Conservation (phyloP, 1,139 yeast species). For the Geotrichum australiense region DNA sequence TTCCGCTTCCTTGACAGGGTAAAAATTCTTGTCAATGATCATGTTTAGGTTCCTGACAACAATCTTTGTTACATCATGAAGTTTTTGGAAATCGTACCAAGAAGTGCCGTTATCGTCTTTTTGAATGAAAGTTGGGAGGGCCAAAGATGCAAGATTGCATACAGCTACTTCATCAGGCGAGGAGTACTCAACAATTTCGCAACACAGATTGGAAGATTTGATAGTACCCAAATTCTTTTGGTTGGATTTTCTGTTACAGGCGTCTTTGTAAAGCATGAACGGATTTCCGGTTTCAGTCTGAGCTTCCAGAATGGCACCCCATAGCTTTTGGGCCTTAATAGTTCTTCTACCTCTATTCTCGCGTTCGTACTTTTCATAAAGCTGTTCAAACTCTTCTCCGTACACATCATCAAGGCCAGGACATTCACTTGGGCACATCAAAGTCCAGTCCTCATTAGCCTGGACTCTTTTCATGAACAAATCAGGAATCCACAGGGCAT, state of each 20-base stretch:
- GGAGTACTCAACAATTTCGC: slow-evolving; percentile 76
- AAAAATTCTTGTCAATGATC: slow-evolving; percentile 60
- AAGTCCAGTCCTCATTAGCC: slow-evolving; percentile 61
- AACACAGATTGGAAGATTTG: slow-evolving; percentile 74
- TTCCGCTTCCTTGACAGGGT: slow-evolving; percentile 58
- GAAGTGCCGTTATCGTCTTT: slow-evolving; percentile 33
- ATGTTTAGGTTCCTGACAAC: slow-evolving; percentile 57
- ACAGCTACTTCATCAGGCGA: slow-evolving; percentile 75
- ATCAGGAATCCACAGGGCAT: slow-evolving; percentile 80
- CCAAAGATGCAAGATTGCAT: slow-evolving; percentile 78
- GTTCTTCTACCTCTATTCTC: slow-evolving; percentile 54
- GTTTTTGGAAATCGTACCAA: slow-evolving; percentile 50
- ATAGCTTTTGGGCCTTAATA: slow-evolving; percentile 65
- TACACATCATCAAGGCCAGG: slow-evolving; percentile 64
- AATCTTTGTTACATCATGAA: slow-evolving; percentile 57
- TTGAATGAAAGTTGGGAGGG: slow-evolving; percentile 54
- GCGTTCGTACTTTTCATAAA: slow-evolving; percentile 56
- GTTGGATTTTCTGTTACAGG: slow-evolving; percentile 67
- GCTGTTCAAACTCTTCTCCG: slow-evolving; percentile 60
- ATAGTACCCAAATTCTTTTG: slow-evolving; percentile 74
- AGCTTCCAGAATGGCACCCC: slow-evolving; percentile 70
- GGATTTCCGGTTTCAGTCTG: slow-evolving; percentile 86
- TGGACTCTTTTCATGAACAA: slow-evolving; percentile 74
- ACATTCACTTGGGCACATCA: slow-evolving; percentile 73
- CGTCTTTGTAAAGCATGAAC: slow-evolving; percentile 73